Conservation (phyloP, 306 rosid genomes). For the Castanospermum australe region DNA sequence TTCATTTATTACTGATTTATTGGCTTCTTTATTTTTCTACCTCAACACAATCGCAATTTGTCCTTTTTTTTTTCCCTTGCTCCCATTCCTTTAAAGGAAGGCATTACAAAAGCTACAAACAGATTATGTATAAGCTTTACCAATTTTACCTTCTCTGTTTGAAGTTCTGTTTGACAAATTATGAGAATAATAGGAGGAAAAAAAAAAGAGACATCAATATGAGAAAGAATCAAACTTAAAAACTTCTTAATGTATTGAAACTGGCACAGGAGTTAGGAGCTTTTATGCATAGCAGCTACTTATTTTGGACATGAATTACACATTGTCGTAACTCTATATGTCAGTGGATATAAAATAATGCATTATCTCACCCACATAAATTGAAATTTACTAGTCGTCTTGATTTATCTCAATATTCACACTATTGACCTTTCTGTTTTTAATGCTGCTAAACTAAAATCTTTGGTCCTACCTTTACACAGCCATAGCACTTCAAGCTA, state of each 20-base stretch:
- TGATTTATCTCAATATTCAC: constrained; percentile 27
- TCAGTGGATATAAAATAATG: constrained; percentile 31
- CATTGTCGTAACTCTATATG: constrained; percentile 15
- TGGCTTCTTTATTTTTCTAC: background rate
- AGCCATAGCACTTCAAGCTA: constrained; percentile 15
- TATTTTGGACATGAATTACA: constrained; percentile 10
- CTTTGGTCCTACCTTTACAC: constrained; percentile 16
- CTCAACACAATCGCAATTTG: background rate
- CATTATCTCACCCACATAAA: constrained; percentile 26
- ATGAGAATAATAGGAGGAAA: background rate
- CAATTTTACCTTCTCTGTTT: background rate
- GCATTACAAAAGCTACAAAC: background rate
- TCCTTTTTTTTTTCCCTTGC: background rate
- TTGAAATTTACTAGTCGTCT: constrained; percentile 27
- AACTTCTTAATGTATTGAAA: background rate
- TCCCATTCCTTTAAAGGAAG: background rate
- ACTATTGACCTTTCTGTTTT: background rate
- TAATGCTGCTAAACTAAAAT: constrained; percentile 21
- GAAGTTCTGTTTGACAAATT: constrained; percentile 1
- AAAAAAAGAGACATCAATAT: background rate
- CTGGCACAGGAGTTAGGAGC: background rate
- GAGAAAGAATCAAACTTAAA: background rate
- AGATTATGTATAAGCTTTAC: background rate
- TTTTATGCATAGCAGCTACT: constrained; percentile 7
- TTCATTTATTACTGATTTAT: background rate